These are phyloP conservation scores for Cordyceps pruinosa DNA, from an alignment of 2,329 filamentous ascomycete species.

Conservation along the genomic window DNA sequence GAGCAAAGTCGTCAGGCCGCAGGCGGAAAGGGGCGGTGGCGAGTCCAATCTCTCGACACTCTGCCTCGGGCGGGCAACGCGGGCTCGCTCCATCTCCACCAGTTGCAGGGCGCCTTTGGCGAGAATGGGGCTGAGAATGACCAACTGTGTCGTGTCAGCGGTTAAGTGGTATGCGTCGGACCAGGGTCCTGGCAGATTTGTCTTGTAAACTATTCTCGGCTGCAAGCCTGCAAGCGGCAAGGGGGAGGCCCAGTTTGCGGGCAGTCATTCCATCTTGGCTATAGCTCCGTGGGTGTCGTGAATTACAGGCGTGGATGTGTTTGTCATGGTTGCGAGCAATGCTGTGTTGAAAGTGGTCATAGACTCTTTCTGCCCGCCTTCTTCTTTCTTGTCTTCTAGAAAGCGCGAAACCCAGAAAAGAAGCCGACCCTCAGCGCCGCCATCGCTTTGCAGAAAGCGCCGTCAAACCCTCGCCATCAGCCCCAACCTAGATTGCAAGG, in stretches of 20 bases:
- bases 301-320: not conserved
- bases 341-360: not conserved
- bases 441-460: no score
- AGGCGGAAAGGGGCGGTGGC: no score
- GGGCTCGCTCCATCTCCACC: no score
- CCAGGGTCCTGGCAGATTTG: not conserved
- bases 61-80: no score
- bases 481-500: not conserved
- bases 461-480: not conserved
- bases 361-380: not conserved
- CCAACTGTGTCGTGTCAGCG: not conserved
- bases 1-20: no score
- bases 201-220: not conserved
- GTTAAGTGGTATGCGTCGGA: not conserved
- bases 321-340: not conserved
- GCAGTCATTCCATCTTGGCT: slow-evolving; percentile 5
- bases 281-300: not conserved
- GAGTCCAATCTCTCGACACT: no score
- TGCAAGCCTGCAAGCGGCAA: not conserved
- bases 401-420: not conserved
- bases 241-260: slow-evolving; percentile 1
- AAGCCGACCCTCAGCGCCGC: no score
- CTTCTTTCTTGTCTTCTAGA: not conserved
- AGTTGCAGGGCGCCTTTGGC: no score
- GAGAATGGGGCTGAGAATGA: not conserved